Conservation (phyloP, 2,329 filamentous ascomycete genomes). For the Colletotrichum theobromicola region DNA sequence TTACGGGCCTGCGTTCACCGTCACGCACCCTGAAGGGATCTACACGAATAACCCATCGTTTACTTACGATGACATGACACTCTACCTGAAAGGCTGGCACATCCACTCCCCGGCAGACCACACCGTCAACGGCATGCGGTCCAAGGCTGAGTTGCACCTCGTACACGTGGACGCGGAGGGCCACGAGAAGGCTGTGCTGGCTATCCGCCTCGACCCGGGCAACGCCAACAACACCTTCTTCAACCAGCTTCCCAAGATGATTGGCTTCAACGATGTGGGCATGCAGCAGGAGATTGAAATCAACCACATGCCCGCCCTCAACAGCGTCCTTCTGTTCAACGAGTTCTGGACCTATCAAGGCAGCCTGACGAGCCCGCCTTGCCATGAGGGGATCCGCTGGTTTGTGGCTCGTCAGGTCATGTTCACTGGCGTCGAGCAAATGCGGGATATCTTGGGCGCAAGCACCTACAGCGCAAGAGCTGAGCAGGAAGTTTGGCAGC, state of each 20-base stretch:
- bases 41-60: slow-evolving; percentile 44
- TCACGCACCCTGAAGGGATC: slow-evolving; percentile 37
- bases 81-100: slow-evolving; percentile 56
- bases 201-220: slow-evolving; percentile 49
- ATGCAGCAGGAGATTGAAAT: slow-evolving; percentile 23
- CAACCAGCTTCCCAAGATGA: slow-evolving; percentile 43
- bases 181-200: slow-evolving; percentile 48
- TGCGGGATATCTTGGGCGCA: slow-evolving; percentile 48
- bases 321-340: slow-evolving; percentile 41
- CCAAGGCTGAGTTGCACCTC: slow-evolving; percentile 53
- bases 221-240: slow-evolving; percentile 42
- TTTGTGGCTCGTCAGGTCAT: slow-evolving; percentile 34
- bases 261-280: slow-evolving; percentile 39
- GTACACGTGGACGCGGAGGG: slow-evolving; percentile 49
- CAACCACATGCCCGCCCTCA: slow-evolving; percentile 36
- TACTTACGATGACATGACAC: slow-evolving; percentile 49
- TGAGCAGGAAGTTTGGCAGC: slow-evolving; percentile 51
- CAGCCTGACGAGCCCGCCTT: slow-evolving; percentile 52
- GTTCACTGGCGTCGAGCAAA: slow-evolving; percentile 48
- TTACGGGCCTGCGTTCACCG: slow-evolving; percentile 49
- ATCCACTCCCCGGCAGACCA: slow-evolving; percentile 57
- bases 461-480: slow-evolving; percentile 48
- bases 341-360: slow-evolving; percentile 56
- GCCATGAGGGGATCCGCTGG: slow-evolving; percentile 50
- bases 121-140: slow-evolving; percentile 43